A percentile compares a stretch with the other conserved stretches of the same genome.
phyloP scores from a whole-genome alignment of 2,329 filamentous ascomycete species.

The Aciculosporium take region DNA sequence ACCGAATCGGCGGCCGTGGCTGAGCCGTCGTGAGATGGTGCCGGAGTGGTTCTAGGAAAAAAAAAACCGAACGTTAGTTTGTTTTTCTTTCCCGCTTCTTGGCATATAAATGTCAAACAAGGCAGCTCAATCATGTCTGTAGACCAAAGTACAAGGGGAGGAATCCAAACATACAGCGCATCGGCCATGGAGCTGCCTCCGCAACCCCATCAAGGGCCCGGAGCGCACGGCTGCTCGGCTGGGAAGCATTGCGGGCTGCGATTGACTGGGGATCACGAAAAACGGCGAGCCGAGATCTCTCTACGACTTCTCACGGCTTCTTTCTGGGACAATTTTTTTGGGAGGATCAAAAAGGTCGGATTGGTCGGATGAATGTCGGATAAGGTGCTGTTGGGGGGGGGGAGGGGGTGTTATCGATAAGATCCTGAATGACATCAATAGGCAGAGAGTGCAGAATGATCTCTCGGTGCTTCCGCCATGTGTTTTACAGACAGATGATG shows the following conservation, averaged over 20 bases:
- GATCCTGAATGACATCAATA: no score
- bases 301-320: no score
- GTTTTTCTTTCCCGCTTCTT: background rate
- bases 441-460: no score
- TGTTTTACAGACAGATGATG: no score
- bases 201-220: conserved; percentile 19
- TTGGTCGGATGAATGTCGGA: conserved; percentile 24
- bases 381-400: background rate
- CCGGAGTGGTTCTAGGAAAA: conserved; percentile 12
- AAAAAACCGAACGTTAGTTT: background rate
- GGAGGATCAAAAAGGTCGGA: conserved; percentile 8
- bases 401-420: no score
- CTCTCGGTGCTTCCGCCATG: no score
- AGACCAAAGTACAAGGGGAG: background rate
- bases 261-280: background rate
- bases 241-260: conserved; percentile 28
- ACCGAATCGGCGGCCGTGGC: conserved; percentile 22
- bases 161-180: conserved; percentile 12
- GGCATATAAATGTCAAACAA: background rate
- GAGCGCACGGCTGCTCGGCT: conserved; percentile 30
- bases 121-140: background rate
- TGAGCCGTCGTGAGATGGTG: conserved; percentile 16
- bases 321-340: conserved; percentile 21
- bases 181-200: conserved; percentile 17
- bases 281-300: background rate